These are phyloP conservation scores for Hymenoscyphus repandus DNA, from an alignment of 2,329 filamentous ascomycete species.

Conservation along the genomic window DNA sequence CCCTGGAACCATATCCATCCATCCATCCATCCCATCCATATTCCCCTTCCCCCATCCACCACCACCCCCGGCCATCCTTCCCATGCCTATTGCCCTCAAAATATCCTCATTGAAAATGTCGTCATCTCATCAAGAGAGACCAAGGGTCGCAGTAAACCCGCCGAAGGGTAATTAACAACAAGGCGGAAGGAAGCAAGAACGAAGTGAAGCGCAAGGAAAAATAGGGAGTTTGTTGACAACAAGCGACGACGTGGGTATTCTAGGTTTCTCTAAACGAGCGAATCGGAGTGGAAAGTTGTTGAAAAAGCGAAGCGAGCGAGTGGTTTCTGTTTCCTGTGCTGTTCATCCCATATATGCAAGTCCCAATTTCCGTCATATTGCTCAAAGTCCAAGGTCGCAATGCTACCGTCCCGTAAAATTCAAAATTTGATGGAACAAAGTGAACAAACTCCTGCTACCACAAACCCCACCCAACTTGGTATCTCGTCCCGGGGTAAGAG, in stretches of 20 bases:
- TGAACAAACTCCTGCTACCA: constrained; percentile 6
- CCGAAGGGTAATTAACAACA: no score
- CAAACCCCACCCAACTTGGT: constrained; percentile 4
- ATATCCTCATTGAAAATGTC: background rate
- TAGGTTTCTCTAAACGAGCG: background rate
- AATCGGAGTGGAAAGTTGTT: background rate
- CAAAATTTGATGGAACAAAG: background rate
- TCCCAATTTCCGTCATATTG: constrained; percentile 1
- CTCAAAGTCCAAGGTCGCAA: constrained; percentile 2
- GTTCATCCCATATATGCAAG: constrained; percentile 2
- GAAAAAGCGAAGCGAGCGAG: constrained; percentile 3
- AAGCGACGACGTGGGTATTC: no score
- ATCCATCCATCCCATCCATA: background rate
- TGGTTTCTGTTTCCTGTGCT: background rate
- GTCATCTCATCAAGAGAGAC: background rate
- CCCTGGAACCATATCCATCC: background rate
- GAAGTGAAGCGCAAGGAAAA: no score
- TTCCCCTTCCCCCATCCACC: background rate
- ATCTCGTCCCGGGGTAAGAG: constrained; percentile 5
- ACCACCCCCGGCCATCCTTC: background rate
- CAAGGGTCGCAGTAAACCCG: background rate
- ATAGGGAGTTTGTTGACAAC: background rate
- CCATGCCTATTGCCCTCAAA: no score
- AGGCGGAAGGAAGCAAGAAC: no score
- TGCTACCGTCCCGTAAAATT: constrained; percentile 5